Conservation (phyloP, 495 filamentous ascomycete species). For the Cladorrhinum samala region DNA sequence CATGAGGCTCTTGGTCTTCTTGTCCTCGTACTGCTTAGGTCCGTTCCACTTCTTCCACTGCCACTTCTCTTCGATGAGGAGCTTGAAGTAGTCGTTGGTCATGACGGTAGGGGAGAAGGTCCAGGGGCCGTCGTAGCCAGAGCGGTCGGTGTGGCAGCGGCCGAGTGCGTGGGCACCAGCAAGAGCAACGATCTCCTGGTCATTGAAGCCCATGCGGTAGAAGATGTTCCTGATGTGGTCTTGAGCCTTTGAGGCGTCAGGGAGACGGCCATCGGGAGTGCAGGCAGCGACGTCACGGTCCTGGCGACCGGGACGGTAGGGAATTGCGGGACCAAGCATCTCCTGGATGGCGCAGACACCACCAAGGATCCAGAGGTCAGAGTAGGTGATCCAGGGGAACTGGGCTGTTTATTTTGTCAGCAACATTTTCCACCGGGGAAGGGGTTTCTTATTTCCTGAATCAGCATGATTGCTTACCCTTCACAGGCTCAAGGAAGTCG, state of each 20-base stretch:
- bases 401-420: slow-evolving; percentile 50
- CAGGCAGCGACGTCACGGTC: slow-evolving; percentile 81
- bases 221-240: slow-evolving; percentile 89
- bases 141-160: slow-evolving; percentile 83
- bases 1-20: slow-evolving; percentile 80
- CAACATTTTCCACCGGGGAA: slow-evolving; percentile 1
- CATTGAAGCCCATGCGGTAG: slow-evolving; percentile 95
- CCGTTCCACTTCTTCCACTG: slow-evolving; percentile 88
- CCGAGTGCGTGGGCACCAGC: slow-evolving; percentile 87
- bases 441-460: no score
- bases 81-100: slow-evolving; percentile 89
- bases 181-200: slow-evolving; percentile 92
- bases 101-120: slow-evolving; percentile 91
- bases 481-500: slow-evolving; percentile 87
- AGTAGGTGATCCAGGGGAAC: slow-evolving; percentile 94
- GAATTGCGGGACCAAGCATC: slow-evolving; percentile 82
- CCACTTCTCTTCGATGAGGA: slow-evolving; percentile 92
- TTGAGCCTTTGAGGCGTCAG: slow-evolving; percentile 74
- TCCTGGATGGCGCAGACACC: slow-evolving; percentile 88
- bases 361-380: slow-evolving; percentile 90
- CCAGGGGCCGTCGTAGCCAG: slow-evolving; percentile 89
- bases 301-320: slow-evolving; percentile 81
- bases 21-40: slow-evolving; percentile 74
- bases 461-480: slow-evolving; percentile 54
- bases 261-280: slow-evolving; percentile 93